Evolutionary conservation across 2,329 filamentous ascomycete species (phyloP), one percentile per base, ranked within the genome.

Genomic region (Mycosphaerella sp.): DNA sequence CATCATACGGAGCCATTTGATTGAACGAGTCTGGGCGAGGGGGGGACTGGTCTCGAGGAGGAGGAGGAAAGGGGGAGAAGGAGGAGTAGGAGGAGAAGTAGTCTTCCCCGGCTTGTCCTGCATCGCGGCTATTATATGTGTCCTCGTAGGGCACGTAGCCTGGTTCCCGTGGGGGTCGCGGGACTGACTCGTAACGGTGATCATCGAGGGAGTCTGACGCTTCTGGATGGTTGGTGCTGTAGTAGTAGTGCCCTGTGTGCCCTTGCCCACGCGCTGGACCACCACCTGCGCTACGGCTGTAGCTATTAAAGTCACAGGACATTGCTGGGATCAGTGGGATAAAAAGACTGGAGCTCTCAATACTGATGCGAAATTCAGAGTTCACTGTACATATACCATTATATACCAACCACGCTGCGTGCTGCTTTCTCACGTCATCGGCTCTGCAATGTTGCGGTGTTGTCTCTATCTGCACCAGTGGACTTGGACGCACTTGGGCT

Each of bases 1-100:
- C 62, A 41, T 66, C 59, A 47, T 65, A 66, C 3, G 62, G 60
- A 6, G 58, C 46, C 39, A 66, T 14, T 17, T 54, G 48, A 10
- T 58, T 57, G 21, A 47, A 45, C 6, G 52, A 55, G 21, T 61
- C 43, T 10, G 54, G 47, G n/a, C 48, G 40, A 14, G 51, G 53
- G n/a, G 34, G n/a, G 34, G n/a, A 38, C 10, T 11, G 10, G 34
- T 60, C 61, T 38, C 47, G 39, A 8, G 52, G 57, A 12, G 45
- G 39, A 8, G 52, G 57, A 12, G 45, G 56, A 2, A 48, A 49
- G 32, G 51, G 48, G 32, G 36, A 3, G 23, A n/a, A 42, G 40
- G 40, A 11, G 41, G 47, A 29, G 48, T 44, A 36, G 45, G 43
- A n/a, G 34, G 50, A 29, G 12, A 55, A 55, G 10, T 47, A 31